Base-by-base conservation (phyloP, 2,329 filamentous ascomycete genomes). In the Ramularia collo-cygni region DNA sequence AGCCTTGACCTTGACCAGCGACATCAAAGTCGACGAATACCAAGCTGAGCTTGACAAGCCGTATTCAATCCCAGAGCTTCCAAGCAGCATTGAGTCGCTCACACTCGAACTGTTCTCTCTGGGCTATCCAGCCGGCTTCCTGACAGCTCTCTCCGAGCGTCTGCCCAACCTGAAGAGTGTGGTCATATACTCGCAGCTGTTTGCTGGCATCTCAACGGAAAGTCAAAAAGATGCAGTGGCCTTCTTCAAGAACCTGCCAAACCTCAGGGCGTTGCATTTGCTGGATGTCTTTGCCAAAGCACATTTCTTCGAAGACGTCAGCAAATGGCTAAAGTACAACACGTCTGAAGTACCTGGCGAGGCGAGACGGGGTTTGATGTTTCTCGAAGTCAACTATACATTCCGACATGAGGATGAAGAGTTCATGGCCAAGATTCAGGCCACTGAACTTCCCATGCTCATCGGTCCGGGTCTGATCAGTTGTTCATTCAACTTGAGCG, bases 101-200 rank as follows among this genome's bases (percentile, higher is more conserved):
- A 70, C 67, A 0, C 63, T 72, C 29, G 69, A 72, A 48, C 60
- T 70, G 18, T 73, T 73, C 60, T 62, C 61, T 9, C 56, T 71
- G 4, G 69, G 69, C 24, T 72, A 70, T 49, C 66, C 61, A 6
- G 59, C 62, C 0, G 63, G 61, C 8, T 72, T 70, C 51, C 57
- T 72, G 10, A 59, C 53, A 7, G 51, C 56, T 1, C 53, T 72
- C 4, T 62, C 63, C 4, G 52, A 59, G n/a, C 48, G 58, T 3
- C 49, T 72, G 2, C 62, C 63, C 3, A 63, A 66, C 12, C 45
- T 71, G 17, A 66, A 63, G 43, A 61, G 55, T 31, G 46, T 73
- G 14, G 69, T 69, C 0, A 47, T 71, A 2, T 72, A 70, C 48
- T 63, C 58, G 28, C 68, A 71, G 46, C 55, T 71, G 1, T 61